Conservation (phyloP, 768 basidiomycete species). For the Pilatotrama ljubarskyi region DNA sequence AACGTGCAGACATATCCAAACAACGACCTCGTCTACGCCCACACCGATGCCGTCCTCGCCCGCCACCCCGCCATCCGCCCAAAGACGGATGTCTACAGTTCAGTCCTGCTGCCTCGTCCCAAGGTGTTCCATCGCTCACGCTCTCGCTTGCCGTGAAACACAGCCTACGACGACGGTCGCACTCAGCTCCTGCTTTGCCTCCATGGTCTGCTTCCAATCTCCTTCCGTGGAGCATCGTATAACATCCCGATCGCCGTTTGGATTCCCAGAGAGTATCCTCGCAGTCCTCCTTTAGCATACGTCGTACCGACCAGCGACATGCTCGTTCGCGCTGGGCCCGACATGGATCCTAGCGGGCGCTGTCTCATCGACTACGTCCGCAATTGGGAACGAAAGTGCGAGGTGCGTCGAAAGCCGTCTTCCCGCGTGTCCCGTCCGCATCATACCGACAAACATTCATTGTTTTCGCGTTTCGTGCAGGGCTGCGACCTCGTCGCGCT, state of each 20-base stretch:
- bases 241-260: conserved; percentile 93
- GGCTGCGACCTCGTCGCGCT: conserved; percentile 75
- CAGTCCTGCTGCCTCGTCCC: conserved; percentile 25
- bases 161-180: conserved; percentile 94
- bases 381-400: conserved; percentile 80
- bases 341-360: conserved; percentile 80
- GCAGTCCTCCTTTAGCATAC: conserved; percentile 79
- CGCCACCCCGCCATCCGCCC: conserved; percentile 62
- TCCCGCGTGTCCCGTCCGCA: conserved; percentile 4
- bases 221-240: conserved; percentile 73
- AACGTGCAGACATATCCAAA: conserved; percentile 58
- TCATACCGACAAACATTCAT: conserved; percentile 20
- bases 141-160: conserved; percentile 13
- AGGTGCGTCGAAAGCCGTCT: conserved; percentile 53
- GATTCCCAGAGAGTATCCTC: conserved; percentile 84
- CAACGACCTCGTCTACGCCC: conserved; percentile 56
- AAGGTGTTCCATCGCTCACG: conserved; percentile 19
- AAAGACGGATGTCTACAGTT: conserved; percentile 81
- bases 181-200: conserved; percentile 88
- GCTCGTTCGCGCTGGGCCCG: conserved; percentile 75
- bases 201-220: conserved; percentile 89
- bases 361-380: conserved; percentile 69
- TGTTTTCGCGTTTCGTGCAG: conserved; percentile 40
- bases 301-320: conserved; percentile 92
- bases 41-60: conserved; percentile 61